Conservation (phyloP, 768 basidiomycete genomes). For the Clavaria fumosa region DNA sequence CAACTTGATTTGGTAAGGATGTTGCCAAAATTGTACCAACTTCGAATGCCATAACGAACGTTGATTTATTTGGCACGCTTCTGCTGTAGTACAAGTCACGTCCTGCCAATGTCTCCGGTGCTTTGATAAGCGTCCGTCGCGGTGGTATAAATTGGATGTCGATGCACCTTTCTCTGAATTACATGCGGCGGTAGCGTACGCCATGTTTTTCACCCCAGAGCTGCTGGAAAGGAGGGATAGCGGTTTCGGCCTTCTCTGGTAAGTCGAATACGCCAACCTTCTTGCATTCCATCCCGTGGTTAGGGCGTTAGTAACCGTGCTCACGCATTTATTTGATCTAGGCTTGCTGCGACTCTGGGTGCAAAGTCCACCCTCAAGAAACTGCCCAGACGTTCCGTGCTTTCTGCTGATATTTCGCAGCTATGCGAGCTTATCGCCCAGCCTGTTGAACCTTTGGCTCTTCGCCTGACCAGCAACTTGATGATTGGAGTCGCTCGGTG, state of each 20-base stretch:
- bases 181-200: too few species aligned
- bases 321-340: slow-evolving; percentile 18
- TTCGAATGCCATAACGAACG: too few species aligned
- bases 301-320: too few species aligned
- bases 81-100: too few species aligned
- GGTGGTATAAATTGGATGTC: neutral
- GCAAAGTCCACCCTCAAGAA: slow-evolving; percentile 78
- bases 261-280: slow-evolving; percentile 4
- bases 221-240: slow-evolving; percentile 69
- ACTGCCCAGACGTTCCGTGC: slow-evolving; percentile 68
- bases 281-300: neutral
- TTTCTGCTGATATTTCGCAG: slow-evolving; percentile 69
- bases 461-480: slow-evolving; percentile 76
- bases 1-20: too few species aligned
- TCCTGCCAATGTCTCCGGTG: too few species aligned
- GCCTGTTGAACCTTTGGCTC: slow-evolving; percentile 75
- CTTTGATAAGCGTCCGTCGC: slow-evolving; percentile 2
- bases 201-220: slow-evolving; percentile 89
- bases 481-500: slow-evolving; percentile 85
- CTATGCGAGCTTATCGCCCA: slow-evolving; percentile 69
- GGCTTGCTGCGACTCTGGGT: slow-evolving; percentile 86
- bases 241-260: slow-evolving; percentile 85
- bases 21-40: too few species aligned
- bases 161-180: too few species aligned
- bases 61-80: too few species aligned